Evolutionary conservation across 2,329 filamentous ascomycete genomes (phyloP).

Genomic region (Mariannaea elegans): DNA sequence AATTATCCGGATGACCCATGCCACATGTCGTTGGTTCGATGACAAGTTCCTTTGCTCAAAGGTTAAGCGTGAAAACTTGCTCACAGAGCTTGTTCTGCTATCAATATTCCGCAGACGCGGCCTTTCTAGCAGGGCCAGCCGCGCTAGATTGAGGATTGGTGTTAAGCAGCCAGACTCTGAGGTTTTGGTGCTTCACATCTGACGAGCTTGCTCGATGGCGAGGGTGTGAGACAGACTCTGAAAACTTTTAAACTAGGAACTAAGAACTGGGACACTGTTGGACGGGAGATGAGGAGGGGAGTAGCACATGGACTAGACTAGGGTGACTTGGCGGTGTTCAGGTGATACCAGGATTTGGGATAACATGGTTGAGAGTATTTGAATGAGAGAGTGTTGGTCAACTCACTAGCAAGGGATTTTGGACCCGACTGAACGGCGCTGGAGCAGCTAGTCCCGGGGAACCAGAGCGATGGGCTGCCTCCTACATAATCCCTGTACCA

Average conservation of each 20-base stretch:
- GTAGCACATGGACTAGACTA: slow-evolving; percentile 13
- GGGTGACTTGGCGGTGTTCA: slow-evolving; percentile 3
- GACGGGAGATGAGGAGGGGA: slow-evolving; percentile 3
- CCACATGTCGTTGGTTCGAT: not conserved
- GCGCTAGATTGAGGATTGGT: slow-evolving; percentile 7
- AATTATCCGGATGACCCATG: not conserved
- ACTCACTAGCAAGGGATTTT: slow-evolving; percentile 18
- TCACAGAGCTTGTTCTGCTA: slow-evolving; percentile 1
- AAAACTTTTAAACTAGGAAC: not conserved
- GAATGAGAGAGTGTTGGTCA: slow-evolving; percentile 11
- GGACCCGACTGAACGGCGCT: slow-evolving; percentile 17
- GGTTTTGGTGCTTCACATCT: slow-evolving; percentile 3
- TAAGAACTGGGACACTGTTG: slow-evolving; percentile 5
- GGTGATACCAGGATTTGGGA: slow-evolving; percentile 16
- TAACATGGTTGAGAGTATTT: slow-evolving; percentile 2
- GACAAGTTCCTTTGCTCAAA: not conserved
- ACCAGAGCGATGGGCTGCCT: slow-evolving; percentile 5
- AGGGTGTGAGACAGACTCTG: slow-evolving; percentile 3
- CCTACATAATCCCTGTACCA: not conserved
- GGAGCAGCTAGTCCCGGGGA: slow-evolving; percentile 9
- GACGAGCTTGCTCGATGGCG: slow-evolving; percentile 5
- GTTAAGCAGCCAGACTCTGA: not conserved
- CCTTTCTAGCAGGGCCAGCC: not conserved
- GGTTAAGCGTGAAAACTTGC: not conserved
- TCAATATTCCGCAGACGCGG: slow-evolving; percentile 6